phyloP scores from a whole-genome alignment of 345 rosid genomes.

The Diplotaxis tenuifolia region DNA sequence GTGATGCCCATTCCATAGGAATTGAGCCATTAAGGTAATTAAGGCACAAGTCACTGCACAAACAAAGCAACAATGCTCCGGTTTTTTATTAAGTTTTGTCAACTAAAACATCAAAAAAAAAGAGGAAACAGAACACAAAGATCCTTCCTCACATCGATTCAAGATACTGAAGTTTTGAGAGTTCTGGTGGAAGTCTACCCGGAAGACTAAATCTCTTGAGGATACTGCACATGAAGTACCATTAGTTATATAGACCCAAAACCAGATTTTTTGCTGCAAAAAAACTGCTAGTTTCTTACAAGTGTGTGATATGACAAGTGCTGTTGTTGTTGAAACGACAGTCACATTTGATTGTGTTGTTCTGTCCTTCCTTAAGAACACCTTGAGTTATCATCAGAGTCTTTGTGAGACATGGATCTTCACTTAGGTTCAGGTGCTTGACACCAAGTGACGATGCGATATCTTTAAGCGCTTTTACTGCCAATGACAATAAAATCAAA shows the following conservation, averaged over 20 bases:
- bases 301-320: slow-evolving; percentile 37
- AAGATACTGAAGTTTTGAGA: slow-evolving; percentile 55
- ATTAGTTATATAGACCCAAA: not conserved
- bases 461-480: not conserved
- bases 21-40: slow-evolving; percentile 58
- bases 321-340: slow-evolving; percentile 31
- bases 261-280: not conserved
- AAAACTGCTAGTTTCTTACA: slow-evolving; percentile 14
- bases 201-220: slow-evolving; percentile 57
- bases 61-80: not conserved
- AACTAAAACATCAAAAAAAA: not conserved
- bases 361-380: slow-evolving; percentile 24
- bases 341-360: slow-evolving; percentile 35
- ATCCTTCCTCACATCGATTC: slow-evolving; percentile 46
- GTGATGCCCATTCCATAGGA: slow-evolving; percentile 58
- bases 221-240: slow-evolving; percentile 35
- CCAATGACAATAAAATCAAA: not conserved
- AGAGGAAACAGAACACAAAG: not conserved
- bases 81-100: not conserved
- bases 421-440: slow-evolving; percentile 26
- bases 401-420: slow-evolving; percentile 39
- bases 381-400: slow-evolving; percentile 30
- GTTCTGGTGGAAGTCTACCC: slow-evolving; percentile 64
- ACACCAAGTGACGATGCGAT: slow-evolving; percentile 21
- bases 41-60: slow-evolving; percentile 56